These are phyloP conservation scores for Aspergillus calidoustus DNA, from an alignment of 2,329 filamentous ascomycete genomes.

Conservation along the genomic window DNA sequence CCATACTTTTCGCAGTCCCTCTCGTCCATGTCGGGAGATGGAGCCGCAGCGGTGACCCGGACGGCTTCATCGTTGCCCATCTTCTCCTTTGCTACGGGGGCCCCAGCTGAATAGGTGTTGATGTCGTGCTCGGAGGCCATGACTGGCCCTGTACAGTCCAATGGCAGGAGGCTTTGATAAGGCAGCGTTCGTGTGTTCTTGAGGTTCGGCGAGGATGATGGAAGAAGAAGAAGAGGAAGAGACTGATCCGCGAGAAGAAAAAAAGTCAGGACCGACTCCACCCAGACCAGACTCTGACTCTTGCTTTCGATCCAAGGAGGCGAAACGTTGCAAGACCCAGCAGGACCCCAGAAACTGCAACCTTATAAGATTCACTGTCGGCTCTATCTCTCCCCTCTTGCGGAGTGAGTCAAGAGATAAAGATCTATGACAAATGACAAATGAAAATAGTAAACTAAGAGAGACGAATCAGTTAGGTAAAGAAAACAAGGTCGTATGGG, in stretches of 20 bases:
- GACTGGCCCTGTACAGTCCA: constrained; percentile 20
- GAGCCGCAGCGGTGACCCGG: constrained; percentile 25
- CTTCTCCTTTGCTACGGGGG: constrained; percentile 30
- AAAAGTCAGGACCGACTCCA: constrained; percentile 21
- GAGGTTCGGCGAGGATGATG: not conserved
- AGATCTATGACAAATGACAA: constrained; percentile 20
- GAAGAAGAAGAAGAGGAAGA: constrained; percentile 10
- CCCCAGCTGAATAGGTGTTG: constrained; percentile 22
- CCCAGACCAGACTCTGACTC: constrained; percentile 14
- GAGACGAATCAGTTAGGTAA: constrained; percentile 31
- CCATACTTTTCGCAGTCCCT: constrained; percentile 45
- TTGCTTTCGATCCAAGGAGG: not conserved
- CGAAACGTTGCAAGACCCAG: constrained; percentile 2
- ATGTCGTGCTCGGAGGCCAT: constrained; percentile 32
- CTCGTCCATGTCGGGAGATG: constrained; percentile 29
- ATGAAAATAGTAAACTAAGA: constrained; percentile 16
- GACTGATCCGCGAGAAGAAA: constrained; percentile 8
- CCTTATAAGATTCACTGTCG: not conserved
- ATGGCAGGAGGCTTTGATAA: not conserved
- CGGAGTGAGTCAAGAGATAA: constrained; percentile 19
- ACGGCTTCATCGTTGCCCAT: constrained; percentile 32
- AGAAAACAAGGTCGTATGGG: constrained; percentile 19
- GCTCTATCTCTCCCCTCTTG: constrained; percentile 3
- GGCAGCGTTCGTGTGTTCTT: not conserved
- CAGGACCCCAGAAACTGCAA: not conserved